phyloP scores from a whole-genome alignment of 768 basidiomycete species.

The Trichaptum fuscoviolaceum region DNA sequence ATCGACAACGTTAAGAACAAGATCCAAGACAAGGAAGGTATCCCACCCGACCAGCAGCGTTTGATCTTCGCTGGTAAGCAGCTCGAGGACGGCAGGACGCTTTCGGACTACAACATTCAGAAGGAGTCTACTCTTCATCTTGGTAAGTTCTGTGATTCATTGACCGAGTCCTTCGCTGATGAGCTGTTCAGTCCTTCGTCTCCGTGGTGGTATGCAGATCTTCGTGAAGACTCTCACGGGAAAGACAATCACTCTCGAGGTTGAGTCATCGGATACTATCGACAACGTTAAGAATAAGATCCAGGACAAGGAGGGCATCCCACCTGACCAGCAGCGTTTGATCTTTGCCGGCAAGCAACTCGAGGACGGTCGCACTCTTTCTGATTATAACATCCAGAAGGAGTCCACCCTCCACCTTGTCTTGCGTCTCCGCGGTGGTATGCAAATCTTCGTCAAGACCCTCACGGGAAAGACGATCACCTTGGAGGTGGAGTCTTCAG shows the following conservation, averaged over 20 bases:
- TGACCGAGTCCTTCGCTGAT: neutral
- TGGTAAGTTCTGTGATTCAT: conserved; percentile 14
- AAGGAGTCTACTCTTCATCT: conserved; percentile 13
- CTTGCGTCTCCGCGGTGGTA: conserved; percentile 34
- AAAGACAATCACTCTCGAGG: conserved; percentile 55
- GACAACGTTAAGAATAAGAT: conserved; percentile 87
- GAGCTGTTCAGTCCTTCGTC: conserved; percentile 35
- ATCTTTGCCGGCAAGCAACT: conserved; percentile 87
- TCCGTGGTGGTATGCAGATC: conserved; percentile 83
- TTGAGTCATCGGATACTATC: conserved; percentile 86
- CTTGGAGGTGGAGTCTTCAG: conserved; percentile 41
- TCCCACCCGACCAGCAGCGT: conserved; percentile 37
- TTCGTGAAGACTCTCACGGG: conserved; percentile 47
- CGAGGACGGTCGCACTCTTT: conserved; percentile 40
- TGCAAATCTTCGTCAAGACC: conserved; percentile 49
- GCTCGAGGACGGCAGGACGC: conserved; percentile 51
- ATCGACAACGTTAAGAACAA: conserved; percentile 72
- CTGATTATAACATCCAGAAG: conserved; percentile 48
- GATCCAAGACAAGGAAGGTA: conserved; percentile 49
- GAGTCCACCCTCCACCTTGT: conserved; percentile 35
- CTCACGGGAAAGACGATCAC: conserved; percentile 49
- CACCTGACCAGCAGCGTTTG: conserved; percentile 83
- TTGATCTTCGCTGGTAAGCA: conserved; percentile 46
- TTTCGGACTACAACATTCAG: conserved; percentile 32
- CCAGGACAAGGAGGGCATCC: conserved; percentile 80